These are phyloP conservation scores for Sugiyamaella paludigena DNA, from an alignment of 1,139 yeast genomes.

Conservation along the genomic window DNA sequence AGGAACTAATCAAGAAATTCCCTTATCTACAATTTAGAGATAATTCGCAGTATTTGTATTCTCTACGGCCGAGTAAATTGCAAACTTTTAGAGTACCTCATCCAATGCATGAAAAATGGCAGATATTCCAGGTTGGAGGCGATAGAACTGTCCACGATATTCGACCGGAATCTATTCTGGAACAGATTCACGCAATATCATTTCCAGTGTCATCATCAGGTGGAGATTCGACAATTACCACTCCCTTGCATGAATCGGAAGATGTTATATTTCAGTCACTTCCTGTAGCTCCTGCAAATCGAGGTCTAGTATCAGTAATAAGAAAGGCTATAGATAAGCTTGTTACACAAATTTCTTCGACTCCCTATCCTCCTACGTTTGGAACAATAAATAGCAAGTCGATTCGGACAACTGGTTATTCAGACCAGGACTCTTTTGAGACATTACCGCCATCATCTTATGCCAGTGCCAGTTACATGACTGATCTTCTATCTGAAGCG, in stretches of 20 bases:
- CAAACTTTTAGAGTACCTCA: constrained; percentile 29
- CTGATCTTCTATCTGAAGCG: constrained; percentile 25
- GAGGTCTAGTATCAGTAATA: constrained; percentile 15
- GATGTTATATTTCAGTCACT: constrained; percentile 9
- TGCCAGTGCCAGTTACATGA: constrained; percentile 17
- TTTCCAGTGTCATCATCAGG: not conserved
- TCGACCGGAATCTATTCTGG: constrained; percentile 23
- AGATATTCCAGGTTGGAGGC: constrained; percentile 34
- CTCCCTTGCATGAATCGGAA: constrained; percentile 6
- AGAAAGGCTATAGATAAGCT: constrained; percentile 18
- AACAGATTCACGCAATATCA: constrained; percentile 12
- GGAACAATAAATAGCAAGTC: not conserved
- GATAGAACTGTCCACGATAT: constrained; percentile 33
- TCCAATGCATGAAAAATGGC: constrained; percentile 37
- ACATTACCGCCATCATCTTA: not conserved
- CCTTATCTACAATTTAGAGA: constrained; percentile 30
- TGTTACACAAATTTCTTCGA: constrained; percentile 15
- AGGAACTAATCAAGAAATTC: constrained; percentile 31
- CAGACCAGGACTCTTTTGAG: not conserved
- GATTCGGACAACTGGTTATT: not conserved
- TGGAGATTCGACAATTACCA: not conserved
- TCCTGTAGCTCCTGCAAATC: constrained; percentile 20
- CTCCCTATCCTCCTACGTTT: constrained; percentile 16
- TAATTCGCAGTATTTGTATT: constrained; percentile 21
- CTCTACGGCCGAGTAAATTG: constrained; percentile 27